Percentiles rank a stretch among this genome's conserved stretches.
Conservation (phyloP, 1,139 yeast species). For the Suhomyces taliae region DNA sequence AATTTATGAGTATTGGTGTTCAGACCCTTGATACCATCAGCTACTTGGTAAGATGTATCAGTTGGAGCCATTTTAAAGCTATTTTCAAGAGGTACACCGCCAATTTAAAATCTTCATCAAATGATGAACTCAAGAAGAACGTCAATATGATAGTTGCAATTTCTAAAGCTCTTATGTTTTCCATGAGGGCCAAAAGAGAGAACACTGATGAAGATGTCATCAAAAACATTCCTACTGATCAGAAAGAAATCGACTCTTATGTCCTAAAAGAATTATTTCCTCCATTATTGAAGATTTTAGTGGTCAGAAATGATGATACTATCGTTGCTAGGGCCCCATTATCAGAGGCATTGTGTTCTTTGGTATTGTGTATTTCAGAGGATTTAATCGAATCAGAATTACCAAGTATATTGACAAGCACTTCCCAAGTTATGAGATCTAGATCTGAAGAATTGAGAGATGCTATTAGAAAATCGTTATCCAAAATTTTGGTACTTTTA, state of each 20-base stretch:
- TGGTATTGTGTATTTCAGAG: conserved; percentile 62
- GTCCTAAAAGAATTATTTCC: conserved; percentile 63
- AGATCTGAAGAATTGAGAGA: conserved; percentile 89
- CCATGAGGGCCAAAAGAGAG: conserved; percentile 9
- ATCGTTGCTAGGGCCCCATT: conserved; percentile 73
- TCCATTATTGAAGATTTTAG: conserved; percentile 58
- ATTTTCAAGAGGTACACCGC: conserved; percentile 68
- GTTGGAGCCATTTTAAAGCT: conserved; percentile 83
- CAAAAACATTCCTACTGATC: conserved; percentile 31
- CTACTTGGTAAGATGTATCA: conserved; percentile 53
- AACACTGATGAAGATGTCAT: conserved; percentile 20
- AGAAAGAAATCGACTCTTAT: conserved; percentile 51
- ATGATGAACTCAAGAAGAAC: conserved; percentile 55
- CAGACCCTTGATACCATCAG: conserved; percentile 72
- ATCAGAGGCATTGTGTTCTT: conserved; percentile 77
- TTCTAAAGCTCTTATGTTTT: conserved; percentile 50
- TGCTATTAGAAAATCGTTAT: conserved; percentile 74
- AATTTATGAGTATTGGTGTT: conserved; percentile 67
- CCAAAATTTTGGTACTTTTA: conserved; percentile 59
- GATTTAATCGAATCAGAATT: conserved; percentile 57
- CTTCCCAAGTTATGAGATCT: conserved; percentile 86
- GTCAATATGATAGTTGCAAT: conserved; percentile 66
- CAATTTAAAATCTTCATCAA: conserved; percentile 48
- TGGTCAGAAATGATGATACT: conserved; percentile 73
- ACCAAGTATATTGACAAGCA: conserved; percentile 79